phyloP scores from a whole-genome alignment of 495 filamentous ascomycete species.

The Talaromyces stipitatus region DNA sequence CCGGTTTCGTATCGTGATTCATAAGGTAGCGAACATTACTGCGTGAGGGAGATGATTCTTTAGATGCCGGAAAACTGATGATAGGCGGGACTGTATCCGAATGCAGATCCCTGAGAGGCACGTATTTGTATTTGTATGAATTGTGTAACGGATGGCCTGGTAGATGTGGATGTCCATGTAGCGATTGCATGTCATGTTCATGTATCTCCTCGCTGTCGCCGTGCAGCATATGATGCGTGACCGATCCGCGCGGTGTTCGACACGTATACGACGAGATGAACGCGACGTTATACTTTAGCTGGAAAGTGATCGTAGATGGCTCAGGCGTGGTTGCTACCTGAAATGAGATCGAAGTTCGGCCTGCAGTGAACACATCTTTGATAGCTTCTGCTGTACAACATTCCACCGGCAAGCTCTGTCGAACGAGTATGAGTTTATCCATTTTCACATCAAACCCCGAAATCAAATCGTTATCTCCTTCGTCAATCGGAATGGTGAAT shows the following conservation, averaged over 20 bases:
- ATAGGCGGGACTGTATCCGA: slow-evolving; percentile 17
- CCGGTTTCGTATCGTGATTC: background rate
- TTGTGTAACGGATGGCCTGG: slow-evolving; percentile 59
- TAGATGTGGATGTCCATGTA: slow-evolving; percentile 19
- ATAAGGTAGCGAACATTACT: background rate
- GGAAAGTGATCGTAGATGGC: slow-evolving; percentile 33
- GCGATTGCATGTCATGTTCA: slow-evolving; percentile 6
- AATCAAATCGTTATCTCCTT: background rate
- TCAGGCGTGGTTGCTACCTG: slow-evolving; percentile 28
- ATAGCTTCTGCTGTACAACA: slow-evolving; percentile 6
- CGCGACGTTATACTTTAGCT: slow-evolving; percentile 53
- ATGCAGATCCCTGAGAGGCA: slow-evolving; percentile 43
- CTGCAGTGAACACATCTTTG: slow-evolving; percentile 30
- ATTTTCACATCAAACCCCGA: background rate
- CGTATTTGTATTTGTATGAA: slow-evolving; percentile 48
- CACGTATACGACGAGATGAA: slow-evolving; percentile 63
- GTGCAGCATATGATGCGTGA: slow-evolving; percentile 28
- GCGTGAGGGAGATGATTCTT: background rate
- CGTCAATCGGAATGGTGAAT: slow-evolving; percentile 26
- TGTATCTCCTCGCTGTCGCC: background rate
- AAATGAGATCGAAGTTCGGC: slow-evolving; percentile 47
- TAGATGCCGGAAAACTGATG: slow-evolving; percentile 2
- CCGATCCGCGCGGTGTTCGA: slow-evolving; percentile 40
- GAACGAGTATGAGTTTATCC: background rate
- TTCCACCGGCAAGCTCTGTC: background rate